Evolutionary conservation across 2,329 filamentous ascomycete genomes (phyloP).

Genomic region (Thielaviopsis ethacetica): DNA sequence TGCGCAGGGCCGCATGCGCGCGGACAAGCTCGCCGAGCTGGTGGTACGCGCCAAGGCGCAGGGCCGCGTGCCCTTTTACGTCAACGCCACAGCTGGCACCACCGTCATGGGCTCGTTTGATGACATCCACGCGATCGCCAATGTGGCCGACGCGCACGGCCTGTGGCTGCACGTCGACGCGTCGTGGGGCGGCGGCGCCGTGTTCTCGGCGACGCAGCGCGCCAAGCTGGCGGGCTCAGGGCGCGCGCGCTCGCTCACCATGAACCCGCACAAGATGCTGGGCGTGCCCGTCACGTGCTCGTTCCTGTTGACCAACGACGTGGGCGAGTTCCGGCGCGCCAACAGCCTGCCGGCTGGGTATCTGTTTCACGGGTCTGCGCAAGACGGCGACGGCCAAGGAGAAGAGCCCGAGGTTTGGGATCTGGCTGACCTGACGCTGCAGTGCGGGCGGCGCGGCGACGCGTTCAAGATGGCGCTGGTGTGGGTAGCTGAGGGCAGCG

Average conservation of each 20-base stretch:
- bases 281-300: conserved; percentile 81
- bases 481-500: conserved; percentile 76
- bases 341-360: conserved; percentile 83
- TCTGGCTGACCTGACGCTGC: conserved; percentile 78
- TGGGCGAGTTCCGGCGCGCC: conserved; percentile 60
- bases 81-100: conserved; percentile 89
- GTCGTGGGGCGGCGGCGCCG: conserved; percentile 73
- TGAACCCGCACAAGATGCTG: conserved; percentile 97
- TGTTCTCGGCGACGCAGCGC: conserved; percentile 53
- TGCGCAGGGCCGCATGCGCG: conserved; percentile 51
- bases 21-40: conserved; percentile 44
- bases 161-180: conserved; percentile 92
- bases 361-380: conserved; percentile 50
- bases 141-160: conserved; percentile 51
- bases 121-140: conserved; percentile 52
- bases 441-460: conserved; percentile 80
- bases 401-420: conserved; percentile 56
- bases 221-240: conserved; percentile 53
- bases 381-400: conserved; percentile 17
- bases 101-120: conserved; percentile 87
- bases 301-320: conserved; percentile 66
- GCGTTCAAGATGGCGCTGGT: conserved; percentile 71
- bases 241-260: conserved; percentile 63
- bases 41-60: conserved; percentile 44
- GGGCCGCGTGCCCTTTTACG: conserved; percentile 75